Base-by-base conservation (phyloP, 108 stramenopile species). In the Nannochloropsis salina region DNA sequence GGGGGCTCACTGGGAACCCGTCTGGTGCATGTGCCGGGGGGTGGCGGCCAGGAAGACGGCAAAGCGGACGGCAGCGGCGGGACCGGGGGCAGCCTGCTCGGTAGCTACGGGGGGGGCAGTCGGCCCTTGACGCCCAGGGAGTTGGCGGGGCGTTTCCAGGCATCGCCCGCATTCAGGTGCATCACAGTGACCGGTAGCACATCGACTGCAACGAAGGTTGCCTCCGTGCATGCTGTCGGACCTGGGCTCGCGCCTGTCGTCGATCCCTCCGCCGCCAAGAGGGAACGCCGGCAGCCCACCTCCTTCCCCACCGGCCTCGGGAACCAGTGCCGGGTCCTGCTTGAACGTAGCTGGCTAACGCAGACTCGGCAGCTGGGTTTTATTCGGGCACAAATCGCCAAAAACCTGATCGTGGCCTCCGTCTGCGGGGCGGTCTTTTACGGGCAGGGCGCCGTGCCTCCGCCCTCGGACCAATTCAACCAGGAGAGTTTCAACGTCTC, bases 401-500 rank as follows among this genome's bases (percentile, higher is more conserved):
- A 89, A 43, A 89, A 86, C 82, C 41, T 89, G 9, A 79, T 89
- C 40, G 84, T 89, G 15, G 88, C 85, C 21, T 41, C 86, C 15
- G 45, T 89, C 82, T 81, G 80, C 45, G 88, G 88, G 61, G 85
- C 81, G 2, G 82, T 89, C 9, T 89, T 89, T 1, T 79, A 83
- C 44, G 45, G 51, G 9, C 88, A 89, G 43, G 88, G 83, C 44
- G 80, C 42, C 21, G 61, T 74, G 61, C n/a, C 61, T n/a, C 61
- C 61, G 3, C 61, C 61, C 61, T 74, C 61, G 3, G 61, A 74
- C 6, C 61, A 74, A n/a, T 74, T 74, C 61, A 74, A 74, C 8
- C 61, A 74, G n/a, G 61, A 74, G 6, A n/a, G 20, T 74, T 74
- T 74, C 61, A 74, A 74, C 61, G 84, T 86, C 31, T 44, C 80